Evolutionary conservation across 2,329 filamentous ascomycete species (phyloP).

Genomic region (Plectosphaerella plurivora): DNA sequence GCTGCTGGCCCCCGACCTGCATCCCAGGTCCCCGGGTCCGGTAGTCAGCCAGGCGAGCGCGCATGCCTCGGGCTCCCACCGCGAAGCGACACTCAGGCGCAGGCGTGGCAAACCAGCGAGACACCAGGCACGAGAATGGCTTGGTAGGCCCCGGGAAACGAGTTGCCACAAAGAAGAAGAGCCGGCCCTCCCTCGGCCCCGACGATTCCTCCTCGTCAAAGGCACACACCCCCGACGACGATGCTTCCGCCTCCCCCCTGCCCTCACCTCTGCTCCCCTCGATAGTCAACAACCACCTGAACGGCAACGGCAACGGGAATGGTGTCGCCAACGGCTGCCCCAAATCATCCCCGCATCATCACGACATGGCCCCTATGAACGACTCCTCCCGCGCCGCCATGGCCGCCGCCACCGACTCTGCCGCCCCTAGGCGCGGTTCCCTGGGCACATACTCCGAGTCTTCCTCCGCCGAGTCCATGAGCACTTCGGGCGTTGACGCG

Average conservation of each 20-base stretch:
- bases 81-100: conserved; percentile 59
- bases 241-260: conserved; percentile 18
- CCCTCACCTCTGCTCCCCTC: conserved; percentile 19
- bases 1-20: conserved; percentile 30
- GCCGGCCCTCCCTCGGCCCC: conserved; percentile 29
- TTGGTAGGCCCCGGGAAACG: conserved; percentile 58
- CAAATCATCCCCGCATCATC: conserved; percentile 7
- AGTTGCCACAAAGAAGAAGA: conserved; percentile 41
- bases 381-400: conserved; percentile 23
- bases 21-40: conserved; percentile 26
- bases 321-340: conserved; percentile 20
- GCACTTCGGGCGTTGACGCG: conserved; percentile 34
- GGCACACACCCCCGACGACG: conserved; percentile 15
- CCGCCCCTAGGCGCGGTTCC: conserved; percentile 40
- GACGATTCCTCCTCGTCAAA: not conserved
- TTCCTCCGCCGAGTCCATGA: conserved; percentile 47
- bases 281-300: not conserved
- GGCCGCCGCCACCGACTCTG: conserved; percentile 38
- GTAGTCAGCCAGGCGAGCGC: conserved; percentile 30
- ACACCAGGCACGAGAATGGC: conserved; percentile 81
- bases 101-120: conserved; percentile 60
- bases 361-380: not conserved
- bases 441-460: conserved; percentile 51
- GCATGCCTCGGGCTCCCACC: conserved; percentile 59
- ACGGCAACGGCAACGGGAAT: conserved; percentile 18